Evolutionary conservation across 2,329 filamentous ascomycete species (phyloP).

Genomic region (Passalora sequoiae): DNA sequence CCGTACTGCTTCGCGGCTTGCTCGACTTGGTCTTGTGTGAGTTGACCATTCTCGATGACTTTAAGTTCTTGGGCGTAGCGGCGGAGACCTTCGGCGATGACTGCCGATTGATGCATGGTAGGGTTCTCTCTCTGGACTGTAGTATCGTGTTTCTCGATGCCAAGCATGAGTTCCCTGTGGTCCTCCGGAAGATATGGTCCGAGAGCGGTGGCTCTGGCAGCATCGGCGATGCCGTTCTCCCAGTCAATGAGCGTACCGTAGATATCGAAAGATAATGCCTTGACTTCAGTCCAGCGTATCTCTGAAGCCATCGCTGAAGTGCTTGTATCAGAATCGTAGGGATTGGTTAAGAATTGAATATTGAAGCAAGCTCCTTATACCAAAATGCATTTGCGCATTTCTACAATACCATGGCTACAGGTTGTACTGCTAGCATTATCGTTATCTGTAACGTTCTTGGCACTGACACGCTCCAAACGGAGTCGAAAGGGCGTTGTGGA

Average conservation of each 20-base stretch:
- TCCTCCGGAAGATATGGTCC: slow-evolving; percentile 44
- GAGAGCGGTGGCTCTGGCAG: slow-evolving; percentile 47
- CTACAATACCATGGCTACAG: too few species aligned
- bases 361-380: too few species aligned
- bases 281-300: slow-evolving; percentile 29
- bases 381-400: too few species aligned
- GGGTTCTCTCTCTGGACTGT: slow-evolving; percentile 53
- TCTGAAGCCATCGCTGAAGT: slow-evolving; percentile 22
- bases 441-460: too few species aligned
- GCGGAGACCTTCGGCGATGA: slow-evolving; percentile 38
- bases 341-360: too few species aligned
- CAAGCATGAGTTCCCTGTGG: slow-evolving; percentile 40
- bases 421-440: too few species aligned
- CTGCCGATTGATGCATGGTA: slow-evolving; percentile 53
- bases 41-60: slow-evolving; percentile 48
- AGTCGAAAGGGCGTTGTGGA: too few species aligned
- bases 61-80: slow-evolving; percentile 29
- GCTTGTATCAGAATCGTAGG: too few species aligned
- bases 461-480: too few species aligned
- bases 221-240: slow-evolving; percentile 59
- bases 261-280: slow-evolving; percentile 66
- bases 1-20: slow-evolving; percentile 47
- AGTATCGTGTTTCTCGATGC: slow-evolving; percentile 45
- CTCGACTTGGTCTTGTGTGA: slow-evolving; percentile 44
- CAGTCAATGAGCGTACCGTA: slow-evolving; percentile 77